Evolutionary conservation across 352 stramenopile genomes (phyloP), one percentile per base, ranked within the genome.

Genomic region (Thraustotheca clavata): DNA sequence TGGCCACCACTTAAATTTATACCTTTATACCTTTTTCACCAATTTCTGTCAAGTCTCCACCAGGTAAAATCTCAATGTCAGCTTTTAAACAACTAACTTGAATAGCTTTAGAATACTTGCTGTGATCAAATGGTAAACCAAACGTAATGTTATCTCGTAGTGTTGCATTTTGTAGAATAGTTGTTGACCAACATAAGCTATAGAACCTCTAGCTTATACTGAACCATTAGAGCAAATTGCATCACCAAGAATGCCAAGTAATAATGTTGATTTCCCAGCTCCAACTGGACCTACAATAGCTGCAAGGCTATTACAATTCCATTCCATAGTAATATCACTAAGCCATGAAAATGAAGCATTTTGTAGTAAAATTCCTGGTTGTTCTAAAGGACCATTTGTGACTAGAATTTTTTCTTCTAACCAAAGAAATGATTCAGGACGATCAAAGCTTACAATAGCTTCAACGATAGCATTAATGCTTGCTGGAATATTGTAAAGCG

Each of bases 401-500:
- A 92, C 86, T 27, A 71, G 67, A 11, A 65, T 38, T 18, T 76
- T 66, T 16, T 76, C 71, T 31, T 77, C 49, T 1, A 74, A 55
- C 6, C 68, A 52, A 22, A 88, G 41, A 47, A 84, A 89, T 12
- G 65, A 71, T 33, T 88, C 73, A 0, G 90, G 62, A 12, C 80
- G 78, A 33, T 76, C 68, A 24, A 88, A 68, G 0, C 77, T 86
- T 36, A 86, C 79, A 36, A 86, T 73, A 0, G 77, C 80, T 65
- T 80, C 67, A 38, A 85, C 79, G 26, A 77, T 60, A n/a, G 78
- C 59, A 36, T 68, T 74, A 41, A 91, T 84, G 1, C 83, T 75
- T 12, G 68, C 67, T 7, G 96, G 96, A 0, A 99, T 69, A 67
- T 95, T 94, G 66, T 94, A 93, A 2, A 99, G 76, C 7, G 97